A percentile compares a stretch with the other conserved stretches of the same genome.
Evolutionary conservation across 2,329 filamentous ascomycete genomes (phyloP).

Genomic region (Chaetomium sp.): DNA sequence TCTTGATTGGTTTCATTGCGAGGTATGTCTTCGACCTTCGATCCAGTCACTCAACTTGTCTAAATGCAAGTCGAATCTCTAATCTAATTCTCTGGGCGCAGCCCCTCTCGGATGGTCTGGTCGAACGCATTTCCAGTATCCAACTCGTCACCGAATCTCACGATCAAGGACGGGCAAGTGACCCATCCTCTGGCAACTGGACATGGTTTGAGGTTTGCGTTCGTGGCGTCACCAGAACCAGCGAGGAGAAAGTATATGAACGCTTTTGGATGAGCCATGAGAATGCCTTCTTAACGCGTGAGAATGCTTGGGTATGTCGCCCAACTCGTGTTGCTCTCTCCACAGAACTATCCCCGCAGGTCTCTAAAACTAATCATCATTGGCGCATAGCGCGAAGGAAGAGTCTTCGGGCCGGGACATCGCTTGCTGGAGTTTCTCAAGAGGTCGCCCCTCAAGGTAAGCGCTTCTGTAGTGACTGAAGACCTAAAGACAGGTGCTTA

Average conservation of each 20-base stretch:
- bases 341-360: too few relatives aligned
- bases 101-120: background rate
- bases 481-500: background rate
- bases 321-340: too few relatives aligned
- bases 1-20: background rate
- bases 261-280: constrained; percentile 4
- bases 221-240: too few relatives aligned
- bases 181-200: background rate
- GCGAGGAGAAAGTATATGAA: background rate
- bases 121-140: background rate
- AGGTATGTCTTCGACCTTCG: background rate
- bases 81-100: background rate
- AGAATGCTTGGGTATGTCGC: background rate
- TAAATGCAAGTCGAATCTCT: background rate
- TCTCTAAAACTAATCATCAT: background rate
- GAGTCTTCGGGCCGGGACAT: background rate
- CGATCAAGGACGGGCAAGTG: background rate
- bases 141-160: constrained; percentile 2
- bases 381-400: background rate
- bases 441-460: background rate
- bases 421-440: background rate
- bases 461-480: background rate
- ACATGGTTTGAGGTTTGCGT: constrained; percentile 5
- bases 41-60: background rate
- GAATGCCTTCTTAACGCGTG: background rate